Percentiles rank a stretch among this genome's conserved stretches.
Evolutionary conservation across 1,139 yeast genomes (phyloP).

Genomic region (Scheffersomyces lignicola): DNA sequence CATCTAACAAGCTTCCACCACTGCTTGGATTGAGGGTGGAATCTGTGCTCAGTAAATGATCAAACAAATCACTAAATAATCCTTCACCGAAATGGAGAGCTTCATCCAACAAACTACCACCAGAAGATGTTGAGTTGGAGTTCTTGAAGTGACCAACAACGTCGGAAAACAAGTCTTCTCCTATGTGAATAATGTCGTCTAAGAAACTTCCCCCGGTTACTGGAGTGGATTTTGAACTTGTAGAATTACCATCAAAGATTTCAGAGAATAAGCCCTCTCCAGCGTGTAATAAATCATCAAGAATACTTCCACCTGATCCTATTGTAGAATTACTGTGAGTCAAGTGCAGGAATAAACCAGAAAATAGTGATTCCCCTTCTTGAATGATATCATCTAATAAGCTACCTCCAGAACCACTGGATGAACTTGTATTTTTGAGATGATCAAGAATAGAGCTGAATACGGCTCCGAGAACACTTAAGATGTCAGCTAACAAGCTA

Average conservation of each 20-base stretch:
- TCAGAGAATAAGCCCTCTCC: slow-evolving; percentile 7
- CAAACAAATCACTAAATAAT: slow-evolving; percentile 8
- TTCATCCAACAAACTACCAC: slow-evolving; percentile 10
- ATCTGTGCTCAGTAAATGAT: slow-evolving; percentile 11
- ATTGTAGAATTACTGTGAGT: slow-evolving; percentile 7
- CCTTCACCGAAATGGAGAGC: slow-evolving; percentile 2
- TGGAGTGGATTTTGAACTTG: slow-evolving; percentile 13
- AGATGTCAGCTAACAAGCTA: slow-evolving; percentile 4
- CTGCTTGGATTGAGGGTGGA: background rate
- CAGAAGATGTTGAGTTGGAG: slow-evolving; percentile 14
- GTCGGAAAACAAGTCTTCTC: slow-evolving; percentile 6
- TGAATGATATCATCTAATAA: slow-evolving; percentile 12
- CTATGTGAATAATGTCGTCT: slow-evolving; percentile 19
- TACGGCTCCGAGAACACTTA: slow-evolving; percentile 11
- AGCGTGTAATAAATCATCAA: slow-evolving; percentile 21
- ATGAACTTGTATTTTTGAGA: slow-evolving; percentile 1
- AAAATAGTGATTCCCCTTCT: slow-evolving; percentile 8
- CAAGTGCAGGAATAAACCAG: background rate
- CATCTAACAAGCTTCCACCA: slow-evolving; percentile 6
- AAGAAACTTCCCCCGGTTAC: slow-evolving; percentile 16
- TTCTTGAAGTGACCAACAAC: slow-evolving; percentile 16
- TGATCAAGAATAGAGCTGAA: slow-evolving; percentile 6
- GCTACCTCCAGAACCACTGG: slow-evolving; percentile 10
- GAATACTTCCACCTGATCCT: slow-evolving; percentile 17
- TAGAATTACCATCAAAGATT: slow-evolving; percentile 17